Percentiles rank a stretch among this genome's conserved stretches.
phyloP scores from a whole-genome alignment of 192 early-diverging fungal species.

The Backusella mclennaniae region DNA sequence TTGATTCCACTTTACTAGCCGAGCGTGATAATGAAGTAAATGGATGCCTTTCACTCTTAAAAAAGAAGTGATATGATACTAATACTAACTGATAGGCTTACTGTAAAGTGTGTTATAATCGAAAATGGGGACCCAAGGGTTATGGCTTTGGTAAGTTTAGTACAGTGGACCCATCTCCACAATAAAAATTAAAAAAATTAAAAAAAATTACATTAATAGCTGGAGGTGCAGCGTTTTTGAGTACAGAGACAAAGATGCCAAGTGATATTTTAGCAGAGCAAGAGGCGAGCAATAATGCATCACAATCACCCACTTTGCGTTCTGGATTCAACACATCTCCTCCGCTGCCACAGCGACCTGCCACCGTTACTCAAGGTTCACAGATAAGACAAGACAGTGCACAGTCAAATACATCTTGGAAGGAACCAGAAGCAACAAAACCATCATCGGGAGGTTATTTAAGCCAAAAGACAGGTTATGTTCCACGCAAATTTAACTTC shows the following conservation, averaged over 20 bases:
- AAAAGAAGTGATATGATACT: neutral
- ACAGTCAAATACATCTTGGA: neutral
- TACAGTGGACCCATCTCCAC: neutral
- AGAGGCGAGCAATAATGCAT: neutral
- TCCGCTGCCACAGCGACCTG: neutral
- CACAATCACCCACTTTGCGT: neutral
- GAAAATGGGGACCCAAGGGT: slow-evolving; percentile 58
- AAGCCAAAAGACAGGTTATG: slow-evolving; percentile 22
- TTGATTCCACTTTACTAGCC: slow-evolving; percentile 52
- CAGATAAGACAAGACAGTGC: neutral
- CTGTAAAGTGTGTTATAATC: slow-evolving; percentile 55
- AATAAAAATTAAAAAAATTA: neutral
- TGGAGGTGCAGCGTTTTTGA: slow-evolving; percentile 31
- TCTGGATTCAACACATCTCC: neutral
- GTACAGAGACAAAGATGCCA: slow-evolving; percentile 28
- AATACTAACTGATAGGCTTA: slow-evolving; percentile 41
- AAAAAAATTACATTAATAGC: slow-evolving; percentile 13
- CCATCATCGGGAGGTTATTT: slow-evolving; percentile 11
- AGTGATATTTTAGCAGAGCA: slow-evolving; percentile 17
- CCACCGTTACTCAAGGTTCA: neutral
- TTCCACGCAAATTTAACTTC: slow-evolving; percentile 36
- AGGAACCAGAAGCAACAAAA: neutral
- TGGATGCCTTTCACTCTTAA: neutral
- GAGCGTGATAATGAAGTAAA: slow-evolving; percentile 56
- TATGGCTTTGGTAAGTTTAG: slow-evolving; percentile 30